A percentile compares a stretch with the other conserved stretches of the same genome.
These are phyloP conservation scores for Psidium friedrichsthalianum DNA, from an alignment of 345 rosid species.

Conservation along the genomic window DNA sequence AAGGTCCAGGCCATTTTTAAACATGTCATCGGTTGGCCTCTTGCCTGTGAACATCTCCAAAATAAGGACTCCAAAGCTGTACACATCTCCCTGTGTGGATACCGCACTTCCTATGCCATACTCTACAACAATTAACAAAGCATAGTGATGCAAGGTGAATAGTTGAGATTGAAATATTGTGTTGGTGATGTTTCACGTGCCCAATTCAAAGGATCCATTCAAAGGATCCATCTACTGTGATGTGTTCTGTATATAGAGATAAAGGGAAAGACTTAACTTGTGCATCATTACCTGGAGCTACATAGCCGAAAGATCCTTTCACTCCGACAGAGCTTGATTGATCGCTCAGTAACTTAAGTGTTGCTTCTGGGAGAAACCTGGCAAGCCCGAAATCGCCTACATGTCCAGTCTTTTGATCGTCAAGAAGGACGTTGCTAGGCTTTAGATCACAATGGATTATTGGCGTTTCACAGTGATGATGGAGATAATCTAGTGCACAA, in stretches of 20 bases:
- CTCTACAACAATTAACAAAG: neutral
- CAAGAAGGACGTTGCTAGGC: neutral
- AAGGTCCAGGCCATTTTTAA: neutral
- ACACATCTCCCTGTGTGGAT: neutral
- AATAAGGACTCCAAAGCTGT: neutral
- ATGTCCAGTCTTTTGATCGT: neutral
- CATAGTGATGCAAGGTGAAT: neutral
- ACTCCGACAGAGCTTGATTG: neutral
- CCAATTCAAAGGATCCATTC: too few species aligned
- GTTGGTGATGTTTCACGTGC: neutral
- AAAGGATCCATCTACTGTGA: too few species aligned
- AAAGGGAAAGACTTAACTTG: accelerated
- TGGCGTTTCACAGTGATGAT: neutral
- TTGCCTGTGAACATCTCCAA: neutral
- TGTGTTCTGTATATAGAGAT: neutral
- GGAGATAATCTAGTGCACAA: neutral
- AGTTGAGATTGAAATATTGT: neutral
- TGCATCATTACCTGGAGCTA: neutral
- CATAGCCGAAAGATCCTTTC: neutral
- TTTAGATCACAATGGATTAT: neutral
- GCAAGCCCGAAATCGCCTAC: neutral
- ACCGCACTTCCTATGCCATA: accelerated
- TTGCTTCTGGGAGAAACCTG: neutral
- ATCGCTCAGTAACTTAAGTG: neutral
- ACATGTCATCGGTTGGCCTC: neutral